These are phyloP conservation scores for Phlyctochytrium bullatum DNA, from an alignment of 192 early-diverging fungal genomes.

Conservation along the genomic window DNA sequence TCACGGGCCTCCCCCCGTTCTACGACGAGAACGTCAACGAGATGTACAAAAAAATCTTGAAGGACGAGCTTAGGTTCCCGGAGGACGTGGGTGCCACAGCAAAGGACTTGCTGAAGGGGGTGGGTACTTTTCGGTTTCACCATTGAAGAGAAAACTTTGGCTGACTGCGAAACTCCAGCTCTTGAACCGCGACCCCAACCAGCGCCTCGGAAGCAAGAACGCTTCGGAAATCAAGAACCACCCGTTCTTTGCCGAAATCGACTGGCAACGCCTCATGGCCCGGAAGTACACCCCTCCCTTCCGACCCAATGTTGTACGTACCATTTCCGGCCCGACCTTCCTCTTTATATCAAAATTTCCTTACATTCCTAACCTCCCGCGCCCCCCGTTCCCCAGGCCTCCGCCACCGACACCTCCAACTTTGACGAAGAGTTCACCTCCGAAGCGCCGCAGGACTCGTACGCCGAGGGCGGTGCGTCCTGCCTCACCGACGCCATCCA, in stretches of 20 bases:
- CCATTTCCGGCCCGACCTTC: not conserved
- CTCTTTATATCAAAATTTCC: not conserved
- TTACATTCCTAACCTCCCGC: no score
- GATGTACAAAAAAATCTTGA: slow-evolving; percentile 60
- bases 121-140: slow-evolving; percentile 19
- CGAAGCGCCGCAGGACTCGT: slow-evolving; percentile 42
- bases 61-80: slow-evolving; percentile 52
- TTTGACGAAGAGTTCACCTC: slow-evolving; percentile 51
- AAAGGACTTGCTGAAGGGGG: slow-evolving; percentile 44
- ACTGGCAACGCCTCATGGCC: slow-evolving; percentile 63
- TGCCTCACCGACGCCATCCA: slow-evolving; percentile 44
- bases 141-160: not conserved
- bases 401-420: slow-evolving; percentile 48
- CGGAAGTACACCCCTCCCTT: slow-evolving; percentile 66
- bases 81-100: slow-evolving; percentile 41
- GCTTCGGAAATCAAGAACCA: slow-evolving; percentile 62
- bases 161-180: slow-evolving; percentile 33
- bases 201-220: slow-evolving; percentile 57
- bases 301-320: slow-evolving; percentile 42
- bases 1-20: slow-evolving; percentile 13
- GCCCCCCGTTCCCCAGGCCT: no score
- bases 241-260: slow-evolving; percentile 59
- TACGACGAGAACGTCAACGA: slow-evolving; percentile 44
- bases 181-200: slow-evolving; percentile 60
- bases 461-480: slow-evolving; percentile 34